Percentiles rank a stretch among this genome's conserved stretches.
Conservation (phyloP, 352 stramenopile species). For the Peronosclerospora sorghi region DNA sequence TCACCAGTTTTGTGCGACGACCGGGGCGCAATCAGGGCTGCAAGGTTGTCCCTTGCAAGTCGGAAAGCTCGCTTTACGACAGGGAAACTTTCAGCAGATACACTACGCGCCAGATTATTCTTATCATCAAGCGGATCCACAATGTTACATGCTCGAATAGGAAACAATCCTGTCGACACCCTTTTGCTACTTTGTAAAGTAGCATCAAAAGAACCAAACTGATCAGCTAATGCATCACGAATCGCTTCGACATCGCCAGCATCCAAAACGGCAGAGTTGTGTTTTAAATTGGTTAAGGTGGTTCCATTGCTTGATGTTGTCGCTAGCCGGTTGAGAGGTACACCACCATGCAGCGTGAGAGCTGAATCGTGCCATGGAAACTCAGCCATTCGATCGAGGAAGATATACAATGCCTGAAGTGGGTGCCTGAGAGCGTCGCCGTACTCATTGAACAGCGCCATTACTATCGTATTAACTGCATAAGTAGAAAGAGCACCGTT, state of each 20-base stretch:
- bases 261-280: constrained; percentile 20
- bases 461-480: constrained; percentile 84
- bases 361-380: constrained; percentile 82
- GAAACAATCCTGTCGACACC: constrained; percentile 29
- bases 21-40: constrained; percentile 20
- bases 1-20: constrained; percentile 11
- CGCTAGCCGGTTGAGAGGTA: constrained; percentile 44
- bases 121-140: constrained; percentile 79
- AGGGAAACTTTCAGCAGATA: constrained; percentile 60
- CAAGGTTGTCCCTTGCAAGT: constrained; percentile 44
- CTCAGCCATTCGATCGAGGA: constrained; percentile 72
- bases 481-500: constrained; percentile 74
- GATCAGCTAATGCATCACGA: constrained; percentile 32
- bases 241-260: constrained; percentile 40
- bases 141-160: constrained; percentile 79
- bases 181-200: constrained; percentile 11
- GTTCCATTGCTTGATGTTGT: constrained; percentile 26
- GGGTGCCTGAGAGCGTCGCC: constrained; percentile 57
- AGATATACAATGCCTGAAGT: constrained; percentile 75
- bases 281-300: constrained; percentile 5
- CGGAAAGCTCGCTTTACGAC: constrained; percentile 62
- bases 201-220: constrained; percentile 46
- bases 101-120: constrained; percentile 81
- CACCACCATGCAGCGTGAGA: constrained; percentile 63
- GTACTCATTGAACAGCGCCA: constrained; percentile 83